Evolutionary conservation across 495 filamentous ascomycete species (phyloP).

Genomic region (Aspergillus panamensis): DNA sequence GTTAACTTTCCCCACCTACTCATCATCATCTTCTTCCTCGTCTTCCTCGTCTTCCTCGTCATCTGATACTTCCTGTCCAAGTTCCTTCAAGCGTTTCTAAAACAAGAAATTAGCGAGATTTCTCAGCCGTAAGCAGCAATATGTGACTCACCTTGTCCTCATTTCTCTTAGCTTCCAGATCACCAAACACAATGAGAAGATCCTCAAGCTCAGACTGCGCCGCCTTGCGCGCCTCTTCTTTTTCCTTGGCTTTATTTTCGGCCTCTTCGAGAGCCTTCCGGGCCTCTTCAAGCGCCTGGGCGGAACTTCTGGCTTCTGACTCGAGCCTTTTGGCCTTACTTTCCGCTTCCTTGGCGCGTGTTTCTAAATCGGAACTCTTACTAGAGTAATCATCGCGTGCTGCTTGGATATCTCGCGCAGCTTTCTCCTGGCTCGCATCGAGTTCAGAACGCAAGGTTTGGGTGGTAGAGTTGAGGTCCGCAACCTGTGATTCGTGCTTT

Average conservation of each 20-base stretch:
- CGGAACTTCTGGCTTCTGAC: conserved; percentile 12
- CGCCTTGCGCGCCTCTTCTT: conserved; percentile 61
- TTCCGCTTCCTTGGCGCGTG: conserved; percentile 46
- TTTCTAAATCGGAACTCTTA: conserved; percentile 48
- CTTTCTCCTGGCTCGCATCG: conserved; percentile 50
- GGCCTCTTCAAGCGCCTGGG: conserved; percentile 25
- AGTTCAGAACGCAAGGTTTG: conserved; percentile 54
- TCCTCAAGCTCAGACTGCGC: conserved; percentile 76
- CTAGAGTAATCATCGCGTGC: conserved; percentile 52
- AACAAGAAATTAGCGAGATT: conserved; percentile 26
- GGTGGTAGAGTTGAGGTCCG: conserved; percentile 53
- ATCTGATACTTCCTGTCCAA: conserved; percentile 74
- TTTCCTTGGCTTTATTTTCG: conserved; percentile 32
- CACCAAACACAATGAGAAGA: conserved; percentile 81
- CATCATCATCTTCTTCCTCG: conserved; percentile 56
- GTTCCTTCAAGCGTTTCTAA: conserved; percentile 66
- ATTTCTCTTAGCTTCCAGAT: conserved; percentile 78
- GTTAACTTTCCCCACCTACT: not conserved
- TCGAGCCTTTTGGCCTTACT: conserved; percentile 34
- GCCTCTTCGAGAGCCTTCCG: conserved; percentile 22
- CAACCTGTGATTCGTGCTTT: conserved; percentile 57
- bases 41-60: conserved; percentile 69
- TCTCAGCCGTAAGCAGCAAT: not conserved
- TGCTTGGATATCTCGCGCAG: conserved; percentile 54
- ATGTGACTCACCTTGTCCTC: conserved; percentile 68